Base-by-base conservation (phyloP, 495 filamentous ascomycete species). In the Daldinia loculata region DNA sequence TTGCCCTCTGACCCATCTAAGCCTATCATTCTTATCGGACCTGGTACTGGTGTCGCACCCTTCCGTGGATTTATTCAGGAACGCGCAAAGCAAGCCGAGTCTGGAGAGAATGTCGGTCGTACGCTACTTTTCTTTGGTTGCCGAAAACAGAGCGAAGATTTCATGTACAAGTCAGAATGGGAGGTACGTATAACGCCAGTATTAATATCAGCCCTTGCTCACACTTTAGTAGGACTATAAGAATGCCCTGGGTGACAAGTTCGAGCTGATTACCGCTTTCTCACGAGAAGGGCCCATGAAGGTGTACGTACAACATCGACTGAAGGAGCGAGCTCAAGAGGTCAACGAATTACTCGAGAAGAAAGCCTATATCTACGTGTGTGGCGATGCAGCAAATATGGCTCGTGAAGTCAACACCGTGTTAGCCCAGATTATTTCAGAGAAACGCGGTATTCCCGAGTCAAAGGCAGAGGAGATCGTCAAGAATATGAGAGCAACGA, bases 361-460 rank as follows among this genome's bases (percentile, higher is more conserved):
- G 71, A 93, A 98, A 78, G 95, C 91, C 15, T 97, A 95, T 80
- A 93, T 99, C 83, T 99, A 99, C 77, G 95, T 99, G 36, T 99
- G 95, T 76, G 95, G 95, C 81, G 95, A 99, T 74, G 95, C 95
- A 6, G 92, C 96, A 55, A 95, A 97, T 83, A 99, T 99, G 95
- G 95, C 95, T 41, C 88, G 96, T 50, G 95, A 98, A 77, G 95
- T 99, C 80, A 98, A 94, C 82, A 83, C 89, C 38, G 86, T 93
- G 6, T 85, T 99, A 22, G 90, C 84, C 34, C 89, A 94, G 78
- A 97, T 98, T 74, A 89, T 98, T 73, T 84, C 93, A 29, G 86
- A 91, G 72, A 86, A 97, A 81, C 87, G 95, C 36, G 91, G 90
- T 41, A 84, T 98, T 60, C 85, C 92, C 8, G 89, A 94, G 70